Base-by-base conservation (phyloP, 2,329 filamentous ascomycete genomes). In the Arthrinium puccinioides region DNA sequence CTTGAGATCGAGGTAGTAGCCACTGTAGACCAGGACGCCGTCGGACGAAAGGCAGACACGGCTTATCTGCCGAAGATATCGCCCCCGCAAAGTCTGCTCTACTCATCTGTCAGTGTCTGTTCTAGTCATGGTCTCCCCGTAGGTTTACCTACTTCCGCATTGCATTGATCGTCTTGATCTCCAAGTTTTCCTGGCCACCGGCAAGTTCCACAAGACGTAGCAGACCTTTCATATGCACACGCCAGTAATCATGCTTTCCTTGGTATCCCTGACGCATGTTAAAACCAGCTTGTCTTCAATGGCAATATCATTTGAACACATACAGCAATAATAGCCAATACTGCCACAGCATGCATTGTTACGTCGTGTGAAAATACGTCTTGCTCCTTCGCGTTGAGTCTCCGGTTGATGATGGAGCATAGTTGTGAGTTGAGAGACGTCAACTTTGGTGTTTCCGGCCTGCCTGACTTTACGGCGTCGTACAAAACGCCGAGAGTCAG, bases 41-140 rank as follows among this genome's bases (percentile, higher is more conserved):
- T 15, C 54, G 51, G 1, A 41, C 39, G 34, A 57, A 59, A 3
- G 55, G 48, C 23, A 62, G 50, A 37, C 56, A 60, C 1, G 60
- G 60, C 11, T 36, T 44, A 3, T 52, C 45, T 6, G 48, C 56
- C 4, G 61, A 49, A 6, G 54, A 45, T 14, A 51, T 48, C 20
- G 60, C 56, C 8, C 60, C 60, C 44, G 55, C 55, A 28, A 62
- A 50, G 33, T 63, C 60, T 35, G 57, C 57, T 40, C 59, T 62
- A 37, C 32, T 27, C 25, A 31, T 6, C 32, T 25, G 16, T 34
- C 25, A 19, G 38, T 43, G 30, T 16, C 29, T 16, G 10, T 36
- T 21, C 29, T 32, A 37, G 21, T n/a, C 10, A 2, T 14, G 24
- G 10, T 11, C 11, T 9, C 2, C 9, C 15, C 15, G 13, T 21